A percentile compares a stretch with the other conserved stretches of the same genome.
Conservation (phyloP, 192 early-diverging fungal species). For the Gorgonomyces haynaldii region DNA sequence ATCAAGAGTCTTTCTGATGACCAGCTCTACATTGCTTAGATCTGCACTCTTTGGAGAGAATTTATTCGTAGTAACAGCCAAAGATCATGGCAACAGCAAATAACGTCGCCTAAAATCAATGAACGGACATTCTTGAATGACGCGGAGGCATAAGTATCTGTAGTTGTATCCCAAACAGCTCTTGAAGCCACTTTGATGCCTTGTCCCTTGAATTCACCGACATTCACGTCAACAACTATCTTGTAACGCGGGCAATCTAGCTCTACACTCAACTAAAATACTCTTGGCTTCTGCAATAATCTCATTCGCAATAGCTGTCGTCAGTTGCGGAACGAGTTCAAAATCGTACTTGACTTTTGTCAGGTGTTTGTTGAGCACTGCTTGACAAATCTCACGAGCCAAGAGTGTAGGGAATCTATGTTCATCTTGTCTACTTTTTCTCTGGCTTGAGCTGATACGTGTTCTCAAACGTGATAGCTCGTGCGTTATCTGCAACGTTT, state of each 20-base stretch:
- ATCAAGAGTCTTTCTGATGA: too few relatives aligned
- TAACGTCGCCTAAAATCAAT: conserved; percentile 25
- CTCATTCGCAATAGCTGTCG: conserved; percentile 36
- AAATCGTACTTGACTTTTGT: conserved; percentile 42
- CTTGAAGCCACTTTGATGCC: conserved; percentile 42
- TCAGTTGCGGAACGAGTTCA: conserved; percentile 32
- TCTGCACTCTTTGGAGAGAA: too few relatives aligned
- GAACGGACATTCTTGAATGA: conserved; percentile 41
- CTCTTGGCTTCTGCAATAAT: conserved; percentile 42
- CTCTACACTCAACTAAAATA: conserved; percentile 26
- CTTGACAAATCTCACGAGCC: conserved; percentile 17
- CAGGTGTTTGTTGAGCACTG: conserved; percentile 28
- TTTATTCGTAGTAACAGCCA: conserved; percentile 38
- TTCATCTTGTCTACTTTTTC: conserved; percentile 23
- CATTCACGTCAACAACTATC: conserved; percentile 40
- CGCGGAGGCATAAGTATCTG: conserved; percentile 41
- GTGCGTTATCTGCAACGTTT: conserved; percentile 2
- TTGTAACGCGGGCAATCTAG: conserved; percentile 47
- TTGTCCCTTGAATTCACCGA: conserved; percentile 51
- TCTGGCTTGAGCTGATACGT: conserved; percentile 45
- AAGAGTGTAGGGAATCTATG: neutral
- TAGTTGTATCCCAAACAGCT: conserved; percentile 41
- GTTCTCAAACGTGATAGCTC: conserved; percentile 44
- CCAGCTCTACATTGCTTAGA: too few relatives aligned
- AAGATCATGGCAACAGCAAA: conserved; percentile 45